These are phyloP conservation scores for Umbelopsis isabellina DNA, from an alignment of 192 early-diverging fungal species.

Conservation along the genomic window DNA sequence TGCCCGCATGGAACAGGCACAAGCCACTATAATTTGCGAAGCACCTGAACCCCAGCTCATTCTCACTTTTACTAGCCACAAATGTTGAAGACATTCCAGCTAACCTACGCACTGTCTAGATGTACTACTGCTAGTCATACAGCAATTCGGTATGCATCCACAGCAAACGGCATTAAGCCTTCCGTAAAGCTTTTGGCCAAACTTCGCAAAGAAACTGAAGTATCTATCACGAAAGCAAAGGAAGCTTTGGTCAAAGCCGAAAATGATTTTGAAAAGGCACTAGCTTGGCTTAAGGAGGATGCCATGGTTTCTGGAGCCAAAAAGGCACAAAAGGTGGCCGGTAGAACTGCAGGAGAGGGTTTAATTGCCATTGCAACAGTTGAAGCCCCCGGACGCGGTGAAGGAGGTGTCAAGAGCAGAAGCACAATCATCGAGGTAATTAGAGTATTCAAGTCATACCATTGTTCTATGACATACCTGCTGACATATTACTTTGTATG, in stretches of 20 bases:
- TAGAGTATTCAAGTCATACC: too few relatives aligned
- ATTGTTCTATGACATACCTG: background rate
- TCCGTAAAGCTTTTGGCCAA: conserved; percentile 64
- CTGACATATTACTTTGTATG: conserved; percentile 24
- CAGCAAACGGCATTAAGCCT: conserved; percentile 37
- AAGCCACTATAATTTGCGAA: conserved; percentile 2
- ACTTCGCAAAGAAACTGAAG: conserved; percentile 79
- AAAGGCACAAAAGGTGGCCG: conserved; percentile 83
- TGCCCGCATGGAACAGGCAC: too few relatives aligned
- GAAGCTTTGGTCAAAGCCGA: conserved; percentile 76
- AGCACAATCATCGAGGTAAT: conserved; percentile 73
- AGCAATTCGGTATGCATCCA: conserved; percentile 12
- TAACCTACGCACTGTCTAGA: background rate
- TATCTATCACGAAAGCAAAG: conserved; percentile 83
- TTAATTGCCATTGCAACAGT: conserved; percentile 69
- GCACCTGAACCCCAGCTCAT: too few relatives aligned
- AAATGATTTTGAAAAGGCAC: conserved; percentile 77
- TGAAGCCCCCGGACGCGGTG: conserved; percentile 45
- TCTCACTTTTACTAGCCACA: background rate
- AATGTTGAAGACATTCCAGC: conserved; percentile 12
- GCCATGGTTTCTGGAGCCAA: conserved; percentile 67
- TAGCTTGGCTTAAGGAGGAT: conserved; percentile 80
- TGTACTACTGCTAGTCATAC: background rate
- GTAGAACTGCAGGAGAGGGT: conserved; percentile 79
- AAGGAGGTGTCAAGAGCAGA: conserved; percentile 40